Evolutionary conservation across 2,329 filamentous ascomycete genomes (phyloP).

Genomic region (Ampelomyces quisqualis): DNA sequence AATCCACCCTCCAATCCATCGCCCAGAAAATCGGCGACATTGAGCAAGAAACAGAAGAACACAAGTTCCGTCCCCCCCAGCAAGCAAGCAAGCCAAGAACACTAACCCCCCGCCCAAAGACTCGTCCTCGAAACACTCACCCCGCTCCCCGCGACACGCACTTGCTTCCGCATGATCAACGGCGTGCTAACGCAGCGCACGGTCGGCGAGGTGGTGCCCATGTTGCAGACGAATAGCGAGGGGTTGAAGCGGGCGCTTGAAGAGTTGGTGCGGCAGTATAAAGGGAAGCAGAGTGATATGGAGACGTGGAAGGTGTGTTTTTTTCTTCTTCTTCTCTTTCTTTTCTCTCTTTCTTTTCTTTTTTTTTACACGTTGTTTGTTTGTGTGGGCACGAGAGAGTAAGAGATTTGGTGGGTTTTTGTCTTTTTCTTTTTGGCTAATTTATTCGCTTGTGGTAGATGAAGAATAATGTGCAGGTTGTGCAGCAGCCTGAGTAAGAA

Average conservation of each 20-base stretch:
- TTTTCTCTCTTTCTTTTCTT: neutral
- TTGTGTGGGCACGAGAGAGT: too few relatives aligned
- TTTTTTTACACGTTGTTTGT: neutral
- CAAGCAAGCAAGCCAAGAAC: too few relatives aligned
- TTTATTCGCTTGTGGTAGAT: slow-evolving; percentile 56
- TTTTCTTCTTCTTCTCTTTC: neutral
- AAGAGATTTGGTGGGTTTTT: too few relatives aligned
- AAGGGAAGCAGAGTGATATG: slow-evolving; percentile 88
- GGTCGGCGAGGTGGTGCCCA: slow-evolving; percentile 86
- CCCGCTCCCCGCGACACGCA: slow-evolving; percentile 79
- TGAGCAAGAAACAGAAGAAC: slow-evolving; percentile 94
- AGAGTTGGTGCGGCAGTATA: slow-evolving; percentile 95
- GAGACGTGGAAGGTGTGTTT: slow-evolving; percentile 92
- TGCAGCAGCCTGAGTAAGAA: slow-evolving; percentile 62
- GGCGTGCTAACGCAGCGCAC: slow-evolving; percentile 93
- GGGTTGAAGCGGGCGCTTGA: slow-evolving; percentile 92
- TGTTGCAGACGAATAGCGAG: slow-evolving; percentile 89
- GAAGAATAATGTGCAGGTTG: slow-evolving; percentile 86
- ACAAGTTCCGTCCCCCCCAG: too few relatives aligned
- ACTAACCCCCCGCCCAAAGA: too few relatives aligned
- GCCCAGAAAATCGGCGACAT: slow-evolving; percentile 97
- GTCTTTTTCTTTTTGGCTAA: neutral
- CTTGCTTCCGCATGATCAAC: slow-evolving; percentile 99
- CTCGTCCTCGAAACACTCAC: slow-evolving; percentile 90
- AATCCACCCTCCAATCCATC: slow-evolving; percentile 79